These are phyloP conservation scores for Boehmeria nivea DNA, from an alignment of 306 rosid genomes.

Conservation along the genomic window DNA sequence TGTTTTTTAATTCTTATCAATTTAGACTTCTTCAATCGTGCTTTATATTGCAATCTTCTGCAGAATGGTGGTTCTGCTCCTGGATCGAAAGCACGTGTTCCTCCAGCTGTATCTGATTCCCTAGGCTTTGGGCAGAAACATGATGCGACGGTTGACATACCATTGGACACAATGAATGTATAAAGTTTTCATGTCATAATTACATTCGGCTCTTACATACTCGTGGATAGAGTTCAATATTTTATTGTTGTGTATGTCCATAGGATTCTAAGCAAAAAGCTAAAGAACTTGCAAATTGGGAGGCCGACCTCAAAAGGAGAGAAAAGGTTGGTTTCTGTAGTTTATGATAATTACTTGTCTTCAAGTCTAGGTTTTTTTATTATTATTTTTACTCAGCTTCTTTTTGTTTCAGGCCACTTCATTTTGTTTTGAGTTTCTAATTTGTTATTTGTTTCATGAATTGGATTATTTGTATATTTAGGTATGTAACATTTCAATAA, in stretches of 20 bases:
- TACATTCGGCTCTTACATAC: slow-evolving; percentile 9
- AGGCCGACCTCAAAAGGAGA: slow-evolving; percentile 77
- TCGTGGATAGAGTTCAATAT: slow-evolving; percentile 19
- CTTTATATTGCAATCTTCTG: slow-evolving; percentile 16
- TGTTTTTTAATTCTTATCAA: neutral
- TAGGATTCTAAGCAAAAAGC: slow-evolving; percentile 76
- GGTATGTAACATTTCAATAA: too few relatives aligned
- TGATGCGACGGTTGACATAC: slow-evolving; percentile 90
- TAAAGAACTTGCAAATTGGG: slow-evolving; percentile 88
- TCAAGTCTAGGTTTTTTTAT: too few relatives aligned
- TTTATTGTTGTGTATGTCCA: slow-evolving; percentile 15
- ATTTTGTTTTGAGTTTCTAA: neutral
- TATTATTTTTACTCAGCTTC: slow-evolving; percentile 2
- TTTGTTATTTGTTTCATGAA: neutral
- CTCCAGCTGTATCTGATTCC: slow-evolving; percentile 56
- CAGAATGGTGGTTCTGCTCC: slow-evolving; percentile 65
- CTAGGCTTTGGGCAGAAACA: slow-evolving; percentile 79
- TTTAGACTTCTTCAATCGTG: neutral
- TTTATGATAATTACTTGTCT: neutral
- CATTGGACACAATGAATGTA: slow-evolving; percentile 73
- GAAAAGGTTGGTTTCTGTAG: slow-evolving; percentile 49
- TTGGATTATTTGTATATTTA: neutral
- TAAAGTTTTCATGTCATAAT: slow-evolving; percentile 6
- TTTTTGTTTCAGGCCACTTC: neutral
- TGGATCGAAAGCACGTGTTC: slow-evolving; percentile 65